These are phyloP conservation scores for Populus davidiana DNA, from an alignment of 345 rosid species.

Conservation along the genomic window DNA sequence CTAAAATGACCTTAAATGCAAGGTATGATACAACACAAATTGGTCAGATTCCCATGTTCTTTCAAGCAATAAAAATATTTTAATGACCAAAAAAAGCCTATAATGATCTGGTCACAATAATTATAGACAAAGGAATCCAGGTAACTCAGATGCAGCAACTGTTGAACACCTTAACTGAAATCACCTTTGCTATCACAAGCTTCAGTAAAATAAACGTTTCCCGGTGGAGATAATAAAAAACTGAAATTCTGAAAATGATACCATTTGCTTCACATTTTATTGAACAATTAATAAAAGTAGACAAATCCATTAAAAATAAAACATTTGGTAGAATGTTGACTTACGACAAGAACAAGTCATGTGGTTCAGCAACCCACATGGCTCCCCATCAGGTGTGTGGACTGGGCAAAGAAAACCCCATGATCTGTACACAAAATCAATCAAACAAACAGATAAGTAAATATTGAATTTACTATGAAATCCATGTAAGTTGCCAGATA, in stretches of 20 bases:
- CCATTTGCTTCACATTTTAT: background rate
- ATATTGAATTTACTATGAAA: constrained; percentile 4
- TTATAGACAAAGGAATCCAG: no score
- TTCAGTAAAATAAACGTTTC: no score
- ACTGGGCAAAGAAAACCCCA: constrained; percentile 99
- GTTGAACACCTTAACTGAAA: no score
- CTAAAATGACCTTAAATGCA: no score
- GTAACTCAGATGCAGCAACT: no score
- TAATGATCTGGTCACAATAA: no score
- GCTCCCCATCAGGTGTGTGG: constrained; percentile 98
- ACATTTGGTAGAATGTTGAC: constrained; percentile 18
- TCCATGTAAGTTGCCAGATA: constrained; percentile 10
- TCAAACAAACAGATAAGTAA: constrained; percentile 9
- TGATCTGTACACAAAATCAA: constrained; percentile 45
- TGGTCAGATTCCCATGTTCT: no score
- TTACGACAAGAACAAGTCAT: constrained; percentile 82
- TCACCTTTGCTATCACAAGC: no score
- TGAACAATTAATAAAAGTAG: background rate
- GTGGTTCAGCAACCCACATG: constrained; percentile 94
- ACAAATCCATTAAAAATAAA: background rate
- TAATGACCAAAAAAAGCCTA: no score
- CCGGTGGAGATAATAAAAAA: background rate
- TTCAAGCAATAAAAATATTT: no score
- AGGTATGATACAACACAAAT: no score
- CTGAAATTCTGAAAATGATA: background rate